Evolutionary conservation across 495 filamentous ascomycete species (phyloP).

Genomic region (Podospora tetraspora): DNA sequence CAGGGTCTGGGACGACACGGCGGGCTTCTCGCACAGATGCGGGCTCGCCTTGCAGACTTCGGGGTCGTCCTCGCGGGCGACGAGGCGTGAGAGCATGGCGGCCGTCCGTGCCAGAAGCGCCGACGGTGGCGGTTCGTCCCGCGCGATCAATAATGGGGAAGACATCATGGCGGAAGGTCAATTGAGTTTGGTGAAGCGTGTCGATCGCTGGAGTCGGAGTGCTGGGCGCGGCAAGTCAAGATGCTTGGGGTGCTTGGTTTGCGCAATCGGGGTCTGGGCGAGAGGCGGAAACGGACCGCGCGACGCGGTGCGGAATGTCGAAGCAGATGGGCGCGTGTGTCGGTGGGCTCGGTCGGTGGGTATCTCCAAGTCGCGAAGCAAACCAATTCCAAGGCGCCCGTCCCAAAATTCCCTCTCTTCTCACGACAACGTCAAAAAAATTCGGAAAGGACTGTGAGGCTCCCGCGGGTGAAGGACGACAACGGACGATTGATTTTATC

Average conservation of each 20-base stretch:
- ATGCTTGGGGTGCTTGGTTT: not conserved
- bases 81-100: slow-evolving; percentile 6
- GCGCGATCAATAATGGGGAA: not conserved
- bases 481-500: not conserved
- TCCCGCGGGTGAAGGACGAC: not conserved
- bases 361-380: not conserved
- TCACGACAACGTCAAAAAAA: not conserved
- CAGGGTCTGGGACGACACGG: slow-evolving; percentile 11
- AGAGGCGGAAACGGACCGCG: not conserved
- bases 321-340: not conserved
- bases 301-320: not conserved
- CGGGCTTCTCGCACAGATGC: slow-evolving; percentile 30
- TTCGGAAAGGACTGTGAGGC: not conserved
- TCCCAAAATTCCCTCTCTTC: not conserved
- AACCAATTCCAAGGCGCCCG: not conserved
- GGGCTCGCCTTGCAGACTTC: slow-evolving; percentile 7
- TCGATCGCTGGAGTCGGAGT: not conserved
- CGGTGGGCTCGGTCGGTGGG: not conserved
- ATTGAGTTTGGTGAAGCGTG: not conserved
- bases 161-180: not conserved
- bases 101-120: slow-evolving; percentile 4
- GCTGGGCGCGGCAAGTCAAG: not conserved
- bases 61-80: slow-evolving; percentile 20
- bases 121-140: not conserved
- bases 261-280: not conserved